Evolutionary conservation across 2,329 filamentous ascomycete species (phyloP), one percentile per base, ranked within the genome.

Genomic region (Ceratocystis cubensis): DNA sequence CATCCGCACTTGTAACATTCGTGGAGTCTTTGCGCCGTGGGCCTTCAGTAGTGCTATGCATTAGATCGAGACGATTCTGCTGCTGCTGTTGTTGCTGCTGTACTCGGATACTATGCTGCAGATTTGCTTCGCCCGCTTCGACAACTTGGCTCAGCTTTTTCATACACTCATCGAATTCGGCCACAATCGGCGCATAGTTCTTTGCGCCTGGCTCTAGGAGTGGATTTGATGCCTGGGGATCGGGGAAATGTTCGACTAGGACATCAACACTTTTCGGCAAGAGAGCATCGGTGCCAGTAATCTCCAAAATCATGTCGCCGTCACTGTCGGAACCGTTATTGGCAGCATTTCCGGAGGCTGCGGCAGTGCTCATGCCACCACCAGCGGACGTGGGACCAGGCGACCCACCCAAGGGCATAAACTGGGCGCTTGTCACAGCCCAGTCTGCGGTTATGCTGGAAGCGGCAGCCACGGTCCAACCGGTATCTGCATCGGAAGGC

Each of bases 361-460:
- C 13, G 62, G 63, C 50, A 65, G 67, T 61, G 70, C 72, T 2
- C 72, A 64, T 8, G 44, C 63, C 63, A 70, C 73, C 72, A 86
- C 87, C 67, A 81, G 67, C 77, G 78, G 59, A 89, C 74, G 63
- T 71, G 64, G 70, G 69, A 63, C 72, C 70, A 45, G 71, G 70
- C 25, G 72, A 73, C 45, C 75, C 75, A 64, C 76, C 77, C 70
- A 80, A 78, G 62, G 75, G 78, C 22, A 75, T 75, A 56, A 84
- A 72, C 64, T 74, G 75, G 15, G 80, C 75, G 57, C 75, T 75
- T 1, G 79, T 79, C 57, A 84, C 78, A 61, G 84, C 83, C 86
- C 93, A 97, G 63, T 87, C 83, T 0, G 86, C 78, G 7, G 84
- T 88, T 13, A 96, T 77, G 69, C 87, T 91, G 53, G 88, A 84